These are phyloP conservation scores for Aspergillus persii DNA, from an alignment of 2,329 filamentous ascomycete species.

Conservation along the genomic window DNA sequence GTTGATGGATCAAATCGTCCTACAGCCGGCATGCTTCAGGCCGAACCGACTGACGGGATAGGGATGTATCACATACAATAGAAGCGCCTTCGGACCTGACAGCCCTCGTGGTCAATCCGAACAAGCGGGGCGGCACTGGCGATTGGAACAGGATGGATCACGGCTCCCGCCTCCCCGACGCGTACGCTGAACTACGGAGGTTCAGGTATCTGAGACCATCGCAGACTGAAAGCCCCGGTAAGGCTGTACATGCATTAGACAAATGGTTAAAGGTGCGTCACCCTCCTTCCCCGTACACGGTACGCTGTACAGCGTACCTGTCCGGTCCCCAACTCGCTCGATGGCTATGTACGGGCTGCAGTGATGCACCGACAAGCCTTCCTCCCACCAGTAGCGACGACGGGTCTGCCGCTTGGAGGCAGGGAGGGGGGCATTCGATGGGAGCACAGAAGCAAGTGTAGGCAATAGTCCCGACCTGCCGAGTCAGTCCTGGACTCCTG, in stretches of 20 bases:
- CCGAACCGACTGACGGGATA: background rate
- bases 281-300: background rate
- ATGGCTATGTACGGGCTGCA: background rate
- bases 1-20: background rate
- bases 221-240: slow-evolving; percentile 15
- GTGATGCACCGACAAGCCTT: background rate
- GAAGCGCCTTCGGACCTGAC: slow-evolving; percentile 6
- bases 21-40: background rate
- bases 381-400: background rate
- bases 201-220: slow-evolving; percentile 1
- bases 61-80: slow-evolving; percentile 14
- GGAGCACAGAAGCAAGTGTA: background rate
- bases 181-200: background rate
- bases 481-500: background rate
- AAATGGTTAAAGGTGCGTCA: slow-evolving; percentile 4
- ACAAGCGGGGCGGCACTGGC: slow-evolving; percentile 16
- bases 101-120: slow-evolving; percentile 22
- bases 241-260: slow-evolving; percentile 17
- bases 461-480: background rate
- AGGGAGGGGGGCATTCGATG: background rate
- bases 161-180: slow-evolving; percentile 14
- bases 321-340: background rate
- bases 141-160: slow-evolving; percentile 18
- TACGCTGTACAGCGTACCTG: background rate
- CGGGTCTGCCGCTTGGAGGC: background rate